These are phyloP conservation scores for Fusarium nygamai DNA, from an alignment of 2,329 filamentous ascomycete species.

Conservation along the genomic window DNA sequence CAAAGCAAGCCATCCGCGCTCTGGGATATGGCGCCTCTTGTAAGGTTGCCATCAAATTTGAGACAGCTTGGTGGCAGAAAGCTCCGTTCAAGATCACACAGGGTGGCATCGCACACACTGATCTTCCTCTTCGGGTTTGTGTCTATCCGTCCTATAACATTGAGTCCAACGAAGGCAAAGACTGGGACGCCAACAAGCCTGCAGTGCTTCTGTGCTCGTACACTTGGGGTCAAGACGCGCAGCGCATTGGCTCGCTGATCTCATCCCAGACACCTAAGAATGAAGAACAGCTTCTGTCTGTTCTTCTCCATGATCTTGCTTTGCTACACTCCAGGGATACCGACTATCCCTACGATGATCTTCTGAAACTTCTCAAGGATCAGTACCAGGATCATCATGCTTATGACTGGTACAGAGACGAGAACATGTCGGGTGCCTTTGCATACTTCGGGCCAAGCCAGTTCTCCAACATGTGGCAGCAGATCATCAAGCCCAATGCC, in stretches of 20 bases:
- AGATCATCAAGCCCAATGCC: conserved; percentile 37
- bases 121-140: conserved; percentile 46
- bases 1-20: conserved; percentile 45
- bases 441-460: conserved; percentile 34
- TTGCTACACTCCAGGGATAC: conserved; percentile 14
- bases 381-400: conserved; percentile 30
- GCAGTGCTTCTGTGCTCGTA: conserved; percentile 35
- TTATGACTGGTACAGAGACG: conserved; percentile 35
- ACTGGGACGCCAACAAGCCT: conserved; percentile 6
- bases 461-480: conserved; percentile 38
- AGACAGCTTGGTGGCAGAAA: conserved; percentile 42
- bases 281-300: conserved; percentile 15
- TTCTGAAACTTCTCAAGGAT: background rate
- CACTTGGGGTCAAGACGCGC: conserved; percentile 36
- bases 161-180: background rate
- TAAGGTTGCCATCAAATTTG: conserved; percentile 50
- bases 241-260: conserved; percentile 26
- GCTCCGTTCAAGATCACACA: conserved; percentile 3
- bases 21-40: conserved; percentile 44
- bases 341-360: background rate
- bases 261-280: conserved; percentile 14
- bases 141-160: conserved; percentile 48
- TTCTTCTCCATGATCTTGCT: conserved; percentile 28
- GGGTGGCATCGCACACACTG: conserved; percentile 31
- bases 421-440: conserved; percentile 37